These are phyloP conservation scores for Penicillium ochrochloron DNA, from an alignment of 495 filamentous ascomycete genomes.

Conservation along the genomic window DNA sequence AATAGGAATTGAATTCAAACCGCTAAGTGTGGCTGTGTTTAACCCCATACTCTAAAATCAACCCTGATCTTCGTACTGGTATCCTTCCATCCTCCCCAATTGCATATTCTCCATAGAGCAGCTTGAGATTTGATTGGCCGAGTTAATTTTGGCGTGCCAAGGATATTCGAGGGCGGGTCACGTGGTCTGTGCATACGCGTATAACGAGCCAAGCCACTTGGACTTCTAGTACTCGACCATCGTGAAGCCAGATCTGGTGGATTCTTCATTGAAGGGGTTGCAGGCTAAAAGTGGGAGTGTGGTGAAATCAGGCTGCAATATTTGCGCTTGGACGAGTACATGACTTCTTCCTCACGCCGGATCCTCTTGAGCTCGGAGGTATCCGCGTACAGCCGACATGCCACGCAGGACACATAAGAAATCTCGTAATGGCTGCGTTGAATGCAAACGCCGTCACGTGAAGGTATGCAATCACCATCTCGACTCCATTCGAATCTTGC, in stretches of 20 bases:
- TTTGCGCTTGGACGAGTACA: neutral
- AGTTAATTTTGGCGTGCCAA: neutral
- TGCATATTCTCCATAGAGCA: neutral
- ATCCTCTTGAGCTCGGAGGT: neutral
- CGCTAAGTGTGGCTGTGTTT: neutral
- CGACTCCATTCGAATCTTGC: neutral
- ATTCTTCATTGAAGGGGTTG: neutral
- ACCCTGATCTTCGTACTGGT: neutral
- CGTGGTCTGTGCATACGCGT: slow-evolving; percentile 24
- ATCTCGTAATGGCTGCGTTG: slow-evolving; percentile 42
- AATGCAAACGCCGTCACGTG: slow-evolving; percentile 46
- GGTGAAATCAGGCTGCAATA: neutral
- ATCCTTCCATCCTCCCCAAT: neutral
- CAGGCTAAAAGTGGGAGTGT: neutral
- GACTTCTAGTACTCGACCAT: too few species aligned
- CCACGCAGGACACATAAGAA: slow-evolving; percentile 42
- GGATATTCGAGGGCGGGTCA: neutral
- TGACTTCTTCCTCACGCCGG: slow-evolving; percentile 6
- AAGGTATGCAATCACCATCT: slow-evolving; percentile 30
- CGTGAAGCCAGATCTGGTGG: neutral
- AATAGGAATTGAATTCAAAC: neutral
- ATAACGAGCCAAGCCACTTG: neutral
- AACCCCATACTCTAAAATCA: neutral
- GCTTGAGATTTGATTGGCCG: neutral
- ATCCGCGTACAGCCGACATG: slow-evolving; percentile 27